Conservation (phyloP, 129 eudicot genomes). For the Artemisia tridentata region DNA sequence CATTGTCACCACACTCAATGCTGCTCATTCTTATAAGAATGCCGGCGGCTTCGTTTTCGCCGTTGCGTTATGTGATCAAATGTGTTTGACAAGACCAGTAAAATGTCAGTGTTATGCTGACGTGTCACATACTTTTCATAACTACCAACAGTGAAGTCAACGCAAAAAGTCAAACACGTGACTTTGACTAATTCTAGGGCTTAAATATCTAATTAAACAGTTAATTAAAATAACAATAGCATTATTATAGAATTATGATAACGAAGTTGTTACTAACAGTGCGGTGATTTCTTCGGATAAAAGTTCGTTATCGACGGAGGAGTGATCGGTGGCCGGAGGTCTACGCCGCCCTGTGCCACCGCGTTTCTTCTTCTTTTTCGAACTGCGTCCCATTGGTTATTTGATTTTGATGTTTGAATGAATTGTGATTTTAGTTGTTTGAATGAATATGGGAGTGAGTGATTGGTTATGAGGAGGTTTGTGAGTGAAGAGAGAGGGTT, state of each 20-base stretch:
- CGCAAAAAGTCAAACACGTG: no score
- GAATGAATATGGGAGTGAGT: not conserved
- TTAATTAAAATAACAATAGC: not conserved
- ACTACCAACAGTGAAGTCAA: no score
- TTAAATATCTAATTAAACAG: not conserved
- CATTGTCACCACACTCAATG: no score
- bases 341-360: conserved; percentile 62
- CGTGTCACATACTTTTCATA: no score
- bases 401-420: conserved; percentile 7
- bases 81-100: no score
- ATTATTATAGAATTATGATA: not conserved
- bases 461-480: no score
- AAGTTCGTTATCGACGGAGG: conserved; percentile 56
- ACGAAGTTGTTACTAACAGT: conserved; percentile 38
- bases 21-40: no score
- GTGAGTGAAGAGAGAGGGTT: no score
- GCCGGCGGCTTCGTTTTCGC: no score
- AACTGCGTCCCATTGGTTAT: conserved; percentile 50
- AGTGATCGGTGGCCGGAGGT: conserved; percentile 58
- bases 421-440: not conserved
- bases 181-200: not conserved
- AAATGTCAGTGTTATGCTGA: no score
- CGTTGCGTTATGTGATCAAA: no score
- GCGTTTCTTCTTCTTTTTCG: conserved; percentile 92
- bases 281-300: conserved; percentile 88